Percentiles rank a stretch among this genome's conserved stretches.
Conservation (phyloP, 106 monocot species). For the Ottelia alismoides region DNA sequence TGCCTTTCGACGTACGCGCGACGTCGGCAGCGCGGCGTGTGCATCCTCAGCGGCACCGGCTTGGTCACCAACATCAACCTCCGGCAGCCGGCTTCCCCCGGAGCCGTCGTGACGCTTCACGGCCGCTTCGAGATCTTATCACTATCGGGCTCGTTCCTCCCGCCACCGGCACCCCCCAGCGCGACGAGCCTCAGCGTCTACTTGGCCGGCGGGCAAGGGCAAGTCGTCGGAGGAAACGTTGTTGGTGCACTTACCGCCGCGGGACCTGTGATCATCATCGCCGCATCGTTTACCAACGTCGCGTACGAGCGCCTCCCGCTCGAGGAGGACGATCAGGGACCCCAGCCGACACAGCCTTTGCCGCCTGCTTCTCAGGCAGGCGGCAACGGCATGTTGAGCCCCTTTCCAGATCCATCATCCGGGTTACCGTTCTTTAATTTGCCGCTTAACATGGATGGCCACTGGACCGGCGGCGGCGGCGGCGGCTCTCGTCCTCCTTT, state of each 20-base stretch:
- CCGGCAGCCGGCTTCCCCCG: conserved; percentile 7
- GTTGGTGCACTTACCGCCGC: conserved; percentile 9
- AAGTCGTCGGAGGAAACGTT: conserved; percentile 14
- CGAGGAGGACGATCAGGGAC: conserved; percentile 10
- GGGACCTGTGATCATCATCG: conserved; percentile 13
- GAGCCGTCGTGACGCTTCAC: conserved; percentile 9
- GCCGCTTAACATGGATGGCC: conserved; percentile 13
- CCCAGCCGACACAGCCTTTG: conserved; percentile 1
- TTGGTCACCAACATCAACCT: conserved; percentile 15
- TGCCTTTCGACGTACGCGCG: conserved; percentile 16
- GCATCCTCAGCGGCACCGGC: conserved; percentile 17
- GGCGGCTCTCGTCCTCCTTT: too few relatives aligned
- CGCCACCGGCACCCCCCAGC: conserved; percentile 14
- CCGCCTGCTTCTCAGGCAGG: conserved; percentile 5
- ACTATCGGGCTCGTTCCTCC: conserved; percentile 13
- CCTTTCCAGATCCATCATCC: conserved; percentile 13
- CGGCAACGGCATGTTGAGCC: conserved; percentile 6
- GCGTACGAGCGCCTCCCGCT: conserved; percentile 16
- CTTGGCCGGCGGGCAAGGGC: conserved; percentile 13
- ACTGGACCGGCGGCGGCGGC: too few relatives aligned
- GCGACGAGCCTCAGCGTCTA: conserved; percentile 15
- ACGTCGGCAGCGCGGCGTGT: conserved; percentile 10
- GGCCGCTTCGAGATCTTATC: conserved; percentile 18
- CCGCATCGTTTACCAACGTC: conserved; percentile 13
- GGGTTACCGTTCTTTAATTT: conserved; percentile 15